Evolutionary conservation across 1,139 yeast species (phyloP).

Genomic region (Pichia sp.): DNA sequence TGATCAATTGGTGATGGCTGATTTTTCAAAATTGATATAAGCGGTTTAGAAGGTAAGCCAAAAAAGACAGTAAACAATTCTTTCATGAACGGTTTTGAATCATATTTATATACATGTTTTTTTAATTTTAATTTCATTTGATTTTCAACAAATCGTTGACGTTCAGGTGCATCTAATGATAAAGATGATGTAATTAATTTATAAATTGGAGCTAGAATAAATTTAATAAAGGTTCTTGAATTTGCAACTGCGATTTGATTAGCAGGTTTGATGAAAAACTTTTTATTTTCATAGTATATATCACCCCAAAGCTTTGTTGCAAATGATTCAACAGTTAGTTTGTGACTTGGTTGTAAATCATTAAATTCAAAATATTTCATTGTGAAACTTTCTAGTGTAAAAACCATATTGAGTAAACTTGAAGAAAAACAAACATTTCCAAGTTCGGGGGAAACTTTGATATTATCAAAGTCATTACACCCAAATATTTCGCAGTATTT

Average conservation of each 20-base stretch:
- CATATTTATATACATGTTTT: conserved; percentile 38
- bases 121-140: conserved; percentile 40
- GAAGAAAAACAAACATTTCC: conserved; percentile 75
- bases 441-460: conserved; percentile 51
- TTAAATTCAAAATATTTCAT: conserved; percentile 38
- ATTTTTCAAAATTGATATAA: conserved; percentile 44
- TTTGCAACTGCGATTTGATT: conserved; percentile 24
- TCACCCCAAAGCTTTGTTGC: conserved; percentile 72
- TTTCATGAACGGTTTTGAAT: conserved; percentile 52
- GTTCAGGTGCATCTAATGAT: conserved; percentile 43
- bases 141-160: conserved; percentile 38
- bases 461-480: conserved; percentile 25
- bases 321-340: conserved; percentile 37
- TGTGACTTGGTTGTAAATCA: conserved; percentile 13
- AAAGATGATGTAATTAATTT: conserved; percentile 61
- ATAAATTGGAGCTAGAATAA: conserved; percentile 74
- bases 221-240: conserved; percentile 56
- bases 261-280: conserved; percentile 38
- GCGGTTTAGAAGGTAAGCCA: conserved; percentile 39
- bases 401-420: conserved; percentile 51
- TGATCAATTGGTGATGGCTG: conserved; percentile 39
- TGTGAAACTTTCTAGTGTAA: conserved; percentile 63
- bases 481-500: conserved; percentile 13
- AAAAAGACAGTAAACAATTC: conserved; percentile 52
- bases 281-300: conserved; percentile 44